phyloP scores from a whole-genome alignment of 441 rosid genomes.

The Pelargonium australe region DNA sequence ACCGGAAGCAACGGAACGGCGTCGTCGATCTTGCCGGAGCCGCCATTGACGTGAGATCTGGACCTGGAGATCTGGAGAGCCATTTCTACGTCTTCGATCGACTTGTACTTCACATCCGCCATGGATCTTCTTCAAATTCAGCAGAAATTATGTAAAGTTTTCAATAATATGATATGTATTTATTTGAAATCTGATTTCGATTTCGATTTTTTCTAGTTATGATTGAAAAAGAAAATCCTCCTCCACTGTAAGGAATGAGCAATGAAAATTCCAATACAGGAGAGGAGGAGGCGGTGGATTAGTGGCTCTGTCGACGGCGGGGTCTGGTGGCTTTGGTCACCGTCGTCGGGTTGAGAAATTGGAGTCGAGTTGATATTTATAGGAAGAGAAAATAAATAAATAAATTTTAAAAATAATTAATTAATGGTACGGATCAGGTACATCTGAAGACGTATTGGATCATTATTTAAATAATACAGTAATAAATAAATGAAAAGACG shows the following conservation, averaged over 20 bases:
- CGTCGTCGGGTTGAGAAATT: background rate
- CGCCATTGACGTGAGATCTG: background rate
- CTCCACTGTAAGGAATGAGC: too few relatives aligned
- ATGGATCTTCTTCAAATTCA: background rate
- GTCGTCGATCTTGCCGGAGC: conserved; percentile 6
- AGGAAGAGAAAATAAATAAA: background rate
- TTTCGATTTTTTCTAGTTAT: too few relatives aligned
- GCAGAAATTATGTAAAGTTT: background rate
- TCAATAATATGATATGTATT: too few relatives aligned
- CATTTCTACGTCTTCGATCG: conserved; percentile 29
- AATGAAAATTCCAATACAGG: background rate
- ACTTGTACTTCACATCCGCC: conserved; percentile 16
- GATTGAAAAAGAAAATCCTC: too few relatives aligned
- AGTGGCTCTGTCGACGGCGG: background rate
- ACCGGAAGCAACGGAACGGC: conserved; percentile 17
- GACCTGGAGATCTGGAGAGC: conserved; percentile 34
- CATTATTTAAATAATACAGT: too few relatives aligned
- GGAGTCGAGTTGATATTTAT: background rate
- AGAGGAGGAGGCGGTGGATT: background rate
- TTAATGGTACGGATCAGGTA: too few relatives aligned
- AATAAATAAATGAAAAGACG: too few relatives aligned
- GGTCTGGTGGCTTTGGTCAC: background rate
- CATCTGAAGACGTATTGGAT: background rate
- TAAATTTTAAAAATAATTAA: background rate
- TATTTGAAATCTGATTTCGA: too few relatives aligned